Percentiles rank a stretch among this genome's conserved stretches.
Conservation (phyloP, 2,329 filamentous ascomycete genomes). For the Thelonectria olida region DNA sequence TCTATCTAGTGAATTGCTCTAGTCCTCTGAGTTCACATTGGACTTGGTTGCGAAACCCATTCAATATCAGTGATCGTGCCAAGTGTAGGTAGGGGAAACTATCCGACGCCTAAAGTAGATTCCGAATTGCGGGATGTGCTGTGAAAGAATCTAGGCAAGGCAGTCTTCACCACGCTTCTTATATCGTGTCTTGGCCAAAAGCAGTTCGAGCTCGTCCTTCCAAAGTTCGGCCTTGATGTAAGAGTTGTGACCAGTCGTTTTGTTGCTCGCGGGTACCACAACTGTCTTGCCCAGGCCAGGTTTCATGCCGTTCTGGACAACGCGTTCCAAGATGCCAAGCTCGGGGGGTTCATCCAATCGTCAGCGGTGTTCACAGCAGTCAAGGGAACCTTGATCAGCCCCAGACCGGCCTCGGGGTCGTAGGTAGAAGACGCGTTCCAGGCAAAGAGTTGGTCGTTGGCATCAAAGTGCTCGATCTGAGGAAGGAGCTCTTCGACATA, state of each 20-base stretch:
- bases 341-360: constrained; percentile 24
- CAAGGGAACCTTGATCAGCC: constrained; percentile 18
- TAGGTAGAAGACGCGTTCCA: constrained; percentile 23
- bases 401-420: background rate
- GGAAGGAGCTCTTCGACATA: constrained; percentile 14
- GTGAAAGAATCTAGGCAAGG: background rate
- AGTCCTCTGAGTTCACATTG: no score
- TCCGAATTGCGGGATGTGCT: background rate
- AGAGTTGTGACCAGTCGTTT: constrained; percentile 20
- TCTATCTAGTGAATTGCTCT: no score
- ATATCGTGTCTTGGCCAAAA: constrained; percentile 27
- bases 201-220: constrained; percentile 21
- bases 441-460: constrained; percentile 24
- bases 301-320: constrained; percentile 9
- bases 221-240: constrained; percentile 25
- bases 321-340: constrained; percentile 13
- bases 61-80: background rate
- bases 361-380: constrained; percentile 26
- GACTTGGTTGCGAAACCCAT: no score
- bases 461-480: background rate
- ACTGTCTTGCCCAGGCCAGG: constrained; percentile 2
- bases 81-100: background rate
- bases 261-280: constrained; percentile 7
- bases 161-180: background rate
- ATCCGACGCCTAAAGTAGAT: background rate